A percentile compares a stretch with the other conserved stretches of the same genome.
Conservation (phyloP, 2,329 filamentous ascomycete genomes). For the Conoideocrella luteorostrata region DNA sequence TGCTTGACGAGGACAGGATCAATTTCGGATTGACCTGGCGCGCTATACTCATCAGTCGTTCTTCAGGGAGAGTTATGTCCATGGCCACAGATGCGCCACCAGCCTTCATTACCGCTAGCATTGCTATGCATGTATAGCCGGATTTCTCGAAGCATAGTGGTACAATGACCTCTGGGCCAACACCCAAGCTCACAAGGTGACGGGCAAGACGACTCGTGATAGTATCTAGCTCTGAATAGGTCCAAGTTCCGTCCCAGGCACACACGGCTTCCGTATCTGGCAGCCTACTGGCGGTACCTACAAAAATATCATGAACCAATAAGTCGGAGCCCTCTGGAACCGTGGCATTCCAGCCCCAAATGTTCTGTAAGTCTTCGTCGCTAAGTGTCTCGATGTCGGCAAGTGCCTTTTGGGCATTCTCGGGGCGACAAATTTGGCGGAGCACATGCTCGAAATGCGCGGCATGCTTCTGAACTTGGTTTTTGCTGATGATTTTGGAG, state of each 20-base stretch:
- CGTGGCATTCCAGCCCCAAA: slow-evolving; percentile 14
- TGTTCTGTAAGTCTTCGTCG: slow-evolving; percentile 1
- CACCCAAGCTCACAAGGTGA: slow-evolving; percentile 4
- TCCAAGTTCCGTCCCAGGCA: slow-evolving; percentile 33
- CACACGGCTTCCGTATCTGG: slow-evolving; percentile 13
- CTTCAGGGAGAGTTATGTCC: slow-evolving; percentile 17
- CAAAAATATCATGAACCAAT: slow-evolving; percentile 18
- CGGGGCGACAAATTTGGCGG: not conserved
- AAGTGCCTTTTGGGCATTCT: not conserved
- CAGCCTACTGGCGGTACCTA: slow-evolving; percentile 6
- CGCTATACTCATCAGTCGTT: slow-evolving; percentile 11
- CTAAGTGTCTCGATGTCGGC: not conserved
- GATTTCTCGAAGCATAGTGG: slow-evolving; percentile 23
- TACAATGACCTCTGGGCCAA: slow-evolving; percentile 12
- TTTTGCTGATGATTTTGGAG: slow-evolving; percentile 1
- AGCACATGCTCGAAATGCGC: slow-evolving; percentile 2
- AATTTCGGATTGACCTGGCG: too few species aligned
- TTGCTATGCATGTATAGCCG: slow-evolving; percentile 15
- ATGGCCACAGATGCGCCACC: slow-evolving; percentile 21
- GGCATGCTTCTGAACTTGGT: not conserved
- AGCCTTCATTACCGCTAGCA: slow-evolving; percentile 21
- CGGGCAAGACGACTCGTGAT: slow-evolving; percentile 11
- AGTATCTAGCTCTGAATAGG: slow-evolving; percentile 24
- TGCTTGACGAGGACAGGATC: slow-evolving; percentile 12
- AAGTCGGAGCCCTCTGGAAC: slow-evolving; percentile 10